These are phyloP conservation scores for Arthroderma uncinatum DNA, from an alignment of 2,329 filamentous ascomycete species.

Conservation along the genomic window DNA sequence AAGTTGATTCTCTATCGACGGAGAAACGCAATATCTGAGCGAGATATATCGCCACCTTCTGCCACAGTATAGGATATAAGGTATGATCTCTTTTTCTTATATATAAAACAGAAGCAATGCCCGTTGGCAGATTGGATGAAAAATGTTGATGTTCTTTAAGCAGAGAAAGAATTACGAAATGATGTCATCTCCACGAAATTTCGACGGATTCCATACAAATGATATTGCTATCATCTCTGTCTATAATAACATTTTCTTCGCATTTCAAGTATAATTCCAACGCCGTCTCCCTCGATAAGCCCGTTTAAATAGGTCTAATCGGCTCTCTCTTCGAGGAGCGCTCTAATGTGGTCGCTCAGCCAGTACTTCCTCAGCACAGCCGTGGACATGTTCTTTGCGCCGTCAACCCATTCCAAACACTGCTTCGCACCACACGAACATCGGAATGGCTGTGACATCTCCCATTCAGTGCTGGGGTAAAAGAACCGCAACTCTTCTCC, in stretches of 20 bases:
- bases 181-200: neutral
- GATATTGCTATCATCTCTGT: neutral
- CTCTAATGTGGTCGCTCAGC: conserved; percentile 49
- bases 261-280: too few relatives aligned
- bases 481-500: conserved; percentile 49
- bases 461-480: conserved; percentile 65
- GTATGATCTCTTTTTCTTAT: neutral
- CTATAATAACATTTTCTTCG: neutral
- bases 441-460: conserved; percentile 60
- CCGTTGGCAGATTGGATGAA: neutral
- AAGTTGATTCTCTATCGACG: neutral
- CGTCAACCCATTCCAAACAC: conserved; percentile 53
- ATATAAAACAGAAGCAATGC: neutral
- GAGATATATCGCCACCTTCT: neutral
- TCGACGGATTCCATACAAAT: neutral
- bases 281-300: neutral
- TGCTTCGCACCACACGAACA: conserved; percentile 48
- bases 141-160: neutral
- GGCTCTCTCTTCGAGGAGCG: conserved; percentile 11
- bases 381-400: conserved; percentile 49
- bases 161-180: neutral
- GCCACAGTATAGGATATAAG: neutral
- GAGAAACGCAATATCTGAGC: neutral
- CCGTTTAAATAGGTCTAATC: neutral
- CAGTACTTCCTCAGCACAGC: conserved; percentile 48